phyloP scores from a whole-genome alignment of 2,329 filamentous ascomycete genomes.

The Zasmidium citrigriseum region DNA sequence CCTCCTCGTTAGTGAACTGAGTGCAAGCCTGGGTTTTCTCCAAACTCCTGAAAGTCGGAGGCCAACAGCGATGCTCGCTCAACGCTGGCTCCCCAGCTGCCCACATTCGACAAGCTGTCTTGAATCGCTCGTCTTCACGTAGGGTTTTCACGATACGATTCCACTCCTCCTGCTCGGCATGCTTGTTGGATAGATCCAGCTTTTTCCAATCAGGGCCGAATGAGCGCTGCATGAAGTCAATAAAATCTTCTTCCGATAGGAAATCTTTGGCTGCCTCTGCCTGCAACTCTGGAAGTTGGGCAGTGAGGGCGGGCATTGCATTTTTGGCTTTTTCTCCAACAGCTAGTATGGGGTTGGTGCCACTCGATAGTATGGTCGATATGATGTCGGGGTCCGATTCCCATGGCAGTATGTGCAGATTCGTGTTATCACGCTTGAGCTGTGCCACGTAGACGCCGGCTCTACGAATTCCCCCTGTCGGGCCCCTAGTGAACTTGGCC shows the following conservation, averaged over 20 bases:
- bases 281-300: slow-evolving; percentile 5
- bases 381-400: too few species aligned
- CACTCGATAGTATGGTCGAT: too few species aligned
- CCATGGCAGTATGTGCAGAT: background rate
- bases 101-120: slow-evolving; percentile 1
- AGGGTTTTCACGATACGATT: background rate
- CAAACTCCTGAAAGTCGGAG: background rate
- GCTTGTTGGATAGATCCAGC: background rate
- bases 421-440: background rate
- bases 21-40: background rate
- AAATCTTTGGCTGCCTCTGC: slow-evolving; percentile 5
- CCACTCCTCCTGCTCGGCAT: background rate
- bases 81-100: background rate
- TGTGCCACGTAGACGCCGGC: background rate
- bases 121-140: background rate
- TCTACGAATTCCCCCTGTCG: background rate
- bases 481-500: background rate
- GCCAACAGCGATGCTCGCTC: background rate
- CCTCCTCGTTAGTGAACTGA: background rate
- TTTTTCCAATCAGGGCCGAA: background rate
- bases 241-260: background rate
- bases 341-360: background rate
- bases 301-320: background rate
- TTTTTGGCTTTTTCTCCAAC: background rate
- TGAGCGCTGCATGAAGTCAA: background rate